Base-by-base conservation (phyloP, 1,284 basidiomycete species). In the Mycena sp. region DNA sequence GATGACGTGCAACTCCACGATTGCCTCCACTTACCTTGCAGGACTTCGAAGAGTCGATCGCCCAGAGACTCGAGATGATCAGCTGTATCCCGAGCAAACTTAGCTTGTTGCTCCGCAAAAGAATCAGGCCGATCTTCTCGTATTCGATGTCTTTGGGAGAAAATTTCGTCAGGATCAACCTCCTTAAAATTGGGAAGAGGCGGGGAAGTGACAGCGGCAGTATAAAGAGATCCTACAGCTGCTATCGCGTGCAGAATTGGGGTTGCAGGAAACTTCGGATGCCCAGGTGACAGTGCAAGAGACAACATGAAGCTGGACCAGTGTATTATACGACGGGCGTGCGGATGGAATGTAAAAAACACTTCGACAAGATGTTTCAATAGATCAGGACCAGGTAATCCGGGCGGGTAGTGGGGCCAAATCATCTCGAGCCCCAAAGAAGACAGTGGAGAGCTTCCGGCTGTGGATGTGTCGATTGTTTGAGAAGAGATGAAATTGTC, bases 231-330 rank as follows among this genome's bases (percentile, higher is more conserved):
- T 25, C 89, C 88, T 40, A 90, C 81, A 11, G 91, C 91, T 74
- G 90, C 92, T 51, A 94, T 89, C 6, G 89, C 88, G 73, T 94
- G 92, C 3, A 94, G 79, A 26, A 93, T 73, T 5, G 87, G 83
- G 2, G 81, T 69, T 25, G 83, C 82, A 6, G 92, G 92, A 69
- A 93, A 94, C 58, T 87, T 85, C 1, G 86, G 82, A 69, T 92
- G 89, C n/a, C 79, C 84, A 0, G 88, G 87, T 0, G 88, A 85
- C 19, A 92, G 78, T 0, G 83, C 78, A 32, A 94, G 80, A 1
- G 85, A 81, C n/a, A 83, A 76, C 73, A 91, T 79, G 71, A 94
- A 93, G 26, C 82, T 86, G 1, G 85, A 76, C 2, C 74, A 76
- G 74, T 93, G 89, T 67, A 94, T 83, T 38, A 93, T 75, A 37